These are phyloP conservation scores for Chloranthus sessilifolius DNA, from an alignment of 164 flowering plant genomes.

Conservation along the genomic window DNA sequence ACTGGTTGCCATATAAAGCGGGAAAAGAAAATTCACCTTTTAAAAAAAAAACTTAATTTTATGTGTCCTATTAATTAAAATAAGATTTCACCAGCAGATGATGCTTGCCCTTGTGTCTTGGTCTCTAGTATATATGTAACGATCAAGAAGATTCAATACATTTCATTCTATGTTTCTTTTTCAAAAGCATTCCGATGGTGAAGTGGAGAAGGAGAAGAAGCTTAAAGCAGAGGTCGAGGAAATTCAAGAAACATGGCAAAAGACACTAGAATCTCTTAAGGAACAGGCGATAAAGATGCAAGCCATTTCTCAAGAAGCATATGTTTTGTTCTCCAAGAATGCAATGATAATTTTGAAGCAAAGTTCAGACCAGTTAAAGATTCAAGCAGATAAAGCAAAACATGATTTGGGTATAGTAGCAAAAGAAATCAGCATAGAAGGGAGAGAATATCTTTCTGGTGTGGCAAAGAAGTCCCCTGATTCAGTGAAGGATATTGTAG, in stretches of 20 bases:
- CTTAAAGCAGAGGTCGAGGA: constrained; percentile 28
- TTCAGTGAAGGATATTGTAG: constrained; percentile 69
- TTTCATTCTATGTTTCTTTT: not conserved
- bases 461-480: constrained; percentile 70
- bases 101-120: no score
- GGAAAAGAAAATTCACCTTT: no score
- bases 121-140: no score
- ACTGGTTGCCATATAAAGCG: no score
- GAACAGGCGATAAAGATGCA: constrained; percentile 74
- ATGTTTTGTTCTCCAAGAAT: constrained; percentile 53
- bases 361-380: constrained; percentile 52
- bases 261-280: constrained; percentile 58
- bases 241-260: constrained; percentile 66
- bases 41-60: no score
- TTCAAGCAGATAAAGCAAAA: constrained; percentile 73
- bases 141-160: no score
- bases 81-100: no score
- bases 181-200: constrained; percentile 48
- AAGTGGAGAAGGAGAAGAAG: constrained; percentile 43
- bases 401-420: constrained; percentile 49
- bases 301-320: constrained; percentile 69
- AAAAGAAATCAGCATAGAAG: constrained; percentile 48
- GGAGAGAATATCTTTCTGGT: constrained; percentile 50
- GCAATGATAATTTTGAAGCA: constrained; percentile 53
- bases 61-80: no score